These are phyloP conservation scores for Globisporangium middletonii DNA, from an alignment of 352 stramenopile genomes.

Conservation along the genomic window DNA sequence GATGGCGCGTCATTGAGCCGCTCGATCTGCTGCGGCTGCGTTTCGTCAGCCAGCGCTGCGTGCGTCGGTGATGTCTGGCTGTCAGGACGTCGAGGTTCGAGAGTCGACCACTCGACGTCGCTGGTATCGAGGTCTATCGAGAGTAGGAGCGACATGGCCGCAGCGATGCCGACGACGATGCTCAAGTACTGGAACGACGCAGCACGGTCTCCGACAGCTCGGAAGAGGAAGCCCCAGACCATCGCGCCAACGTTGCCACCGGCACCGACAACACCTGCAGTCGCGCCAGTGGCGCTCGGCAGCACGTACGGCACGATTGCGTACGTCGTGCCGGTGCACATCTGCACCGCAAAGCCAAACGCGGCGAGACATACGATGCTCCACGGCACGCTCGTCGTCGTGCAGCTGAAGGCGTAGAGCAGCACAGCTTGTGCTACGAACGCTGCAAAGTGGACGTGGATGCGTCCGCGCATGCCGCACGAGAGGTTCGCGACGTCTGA, in stretches of 20 bases:
- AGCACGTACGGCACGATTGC: slow-evolving; percentile 57
- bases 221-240: slow-evolving; percentile 39
- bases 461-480: slow-evolving; percentile 84
- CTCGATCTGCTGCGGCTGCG: too few species aligned
- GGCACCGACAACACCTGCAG: slow-evolving; percentile 29
- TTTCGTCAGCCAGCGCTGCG: too few species aligned
- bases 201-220: slow-evolving; percentile 14
- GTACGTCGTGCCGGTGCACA: slow-evolving; percentile 43
- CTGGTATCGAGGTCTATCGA: slow-evolving; percentile 5
- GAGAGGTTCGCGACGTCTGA: slow-evolving; percentile 74
- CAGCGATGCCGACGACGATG: slow-evolving; percentile 15
- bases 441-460: slow-evolving; percentile 65
- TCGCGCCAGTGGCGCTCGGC: slow-evolving; percentile 30
- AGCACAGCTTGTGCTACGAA: slow-evolving; percentile 72
- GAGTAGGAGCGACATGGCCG: slow-evolving; percentile 1
- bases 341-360: slow-evolving; percentile 87
- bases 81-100: neutral
- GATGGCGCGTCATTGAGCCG: too few species aligned
- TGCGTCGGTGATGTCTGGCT: neutral
- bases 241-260: slow-evolving; percentile 34
- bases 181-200: slow-evolving; percentile 28
- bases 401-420: slow-evolving; percentile 80
- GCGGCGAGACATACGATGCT: slow-evolving; percentile 74
- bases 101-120: neutral
- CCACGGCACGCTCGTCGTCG: slow-evolving; percentile 23